Percentiles rank a stretch among this genome's conserved stretches.
These are phyloP conservation scores for Bacidia rubella DNA, from an alignment of 495 filamentous ascomycete genomes.

Conservation along the genomic window DNA sequence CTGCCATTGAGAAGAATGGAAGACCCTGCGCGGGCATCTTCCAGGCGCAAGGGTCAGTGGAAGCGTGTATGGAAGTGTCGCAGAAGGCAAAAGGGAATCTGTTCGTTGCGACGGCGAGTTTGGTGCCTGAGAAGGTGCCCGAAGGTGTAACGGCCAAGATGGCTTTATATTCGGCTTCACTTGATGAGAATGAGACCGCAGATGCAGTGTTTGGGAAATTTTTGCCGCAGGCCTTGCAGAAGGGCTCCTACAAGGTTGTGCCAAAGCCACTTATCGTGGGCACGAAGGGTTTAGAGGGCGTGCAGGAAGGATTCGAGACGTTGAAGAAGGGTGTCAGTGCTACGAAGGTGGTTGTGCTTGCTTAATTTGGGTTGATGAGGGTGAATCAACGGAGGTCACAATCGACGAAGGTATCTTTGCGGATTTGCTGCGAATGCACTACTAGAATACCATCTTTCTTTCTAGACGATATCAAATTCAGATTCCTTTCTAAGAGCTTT, in stretches of 20 bases:
- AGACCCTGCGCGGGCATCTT: slow-evolving; percentile 15
- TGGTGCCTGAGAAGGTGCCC: slow-evolving; percentile 4
- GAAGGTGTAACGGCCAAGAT: slow-evolving; percentile 10
- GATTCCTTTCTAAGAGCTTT: too few relatives aligned
- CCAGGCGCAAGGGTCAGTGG: neutral
- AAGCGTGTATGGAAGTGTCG: slow-evolving; percentile 3
- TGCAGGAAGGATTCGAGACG: slow-evolving; percentile 21
- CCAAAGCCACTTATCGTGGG: slow-evolving; percentile 18
- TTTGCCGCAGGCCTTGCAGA: slow-evolving; percentile 16
- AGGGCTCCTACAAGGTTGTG: slow-evolving; percentile 17
- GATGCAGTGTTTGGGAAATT: slow-evolving; percentile 14
- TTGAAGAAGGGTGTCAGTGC: slow-evolving; percentile 21
- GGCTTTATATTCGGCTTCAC: neutral
- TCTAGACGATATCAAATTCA: too few relatives aligned
- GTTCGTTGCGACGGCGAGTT: slow-evolving; percentile 1
- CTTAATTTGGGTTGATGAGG: too few relatives aligned
- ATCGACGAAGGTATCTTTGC: too few relatives aligned
- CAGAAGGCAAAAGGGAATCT: slow-evolving; percentile 1
- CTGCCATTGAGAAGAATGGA: neutral
- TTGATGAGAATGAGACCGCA: slow-evolving; percentile 11
- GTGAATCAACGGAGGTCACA: too few relatives aligned
- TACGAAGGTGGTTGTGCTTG: slow-evolving; percentile 22
- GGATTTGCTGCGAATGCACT: too few relatives aligned
- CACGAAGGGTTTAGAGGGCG: slow-evolving; percentile 19
- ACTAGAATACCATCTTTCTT: too few relatives aligned